These are phyloP conservation scores for Aphanocladium album DNA, from an alignment of 2,329 filamentous ascomycete genomes.

Conservation along the genomic window DNA sequence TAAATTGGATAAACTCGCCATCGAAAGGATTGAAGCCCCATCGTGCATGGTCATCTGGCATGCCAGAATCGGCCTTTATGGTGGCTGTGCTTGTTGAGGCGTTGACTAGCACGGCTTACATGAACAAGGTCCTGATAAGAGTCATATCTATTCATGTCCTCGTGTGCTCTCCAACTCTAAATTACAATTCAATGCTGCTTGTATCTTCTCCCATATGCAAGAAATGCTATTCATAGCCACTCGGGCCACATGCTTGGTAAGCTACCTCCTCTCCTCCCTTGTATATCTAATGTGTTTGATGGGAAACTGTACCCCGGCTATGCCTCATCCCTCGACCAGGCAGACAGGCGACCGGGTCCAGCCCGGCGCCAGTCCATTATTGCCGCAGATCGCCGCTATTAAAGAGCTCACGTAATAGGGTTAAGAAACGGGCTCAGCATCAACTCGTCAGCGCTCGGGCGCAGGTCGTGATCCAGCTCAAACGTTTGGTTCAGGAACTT, in stretches of 20 bases:
- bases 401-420: conserved; percentile 54
- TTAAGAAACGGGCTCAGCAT: conserved; percentile 78
- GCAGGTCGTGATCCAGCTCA: conserved; percentile 88
- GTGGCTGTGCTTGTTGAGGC: not conserved
- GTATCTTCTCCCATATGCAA: conserved; percentile 1
- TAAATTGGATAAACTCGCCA: not conserved
- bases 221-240: conserved; percentile 3
- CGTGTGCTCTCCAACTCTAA: not conserved
- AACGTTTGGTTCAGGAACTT: conserved; percentile 85
- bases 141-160: conserved; percentile 2
- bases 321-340: not conserved
- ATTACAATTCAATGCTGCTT: conserved; percentile 2
- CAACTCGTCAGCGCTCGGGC: conserved; percentile 87
- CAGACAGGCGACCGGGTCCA: conserved; percentile 3
- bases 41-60: not conserved
- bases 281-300: not conserved
- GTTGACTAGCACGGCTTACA: not conserved
- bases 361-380: not conserved
- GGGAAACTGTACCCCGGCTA: not conserved
- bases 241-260: not conserved
- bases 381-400: not conserved
- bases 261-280: not conserved
- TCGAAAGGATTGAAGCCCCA: not conserved
- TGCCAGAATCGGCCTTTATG: not conserved
- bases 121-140: not conserved